Evolutionary conservation across 306 rosid genomes (phyloP), one percentile per base, ranked within the genome.

Genomic region (Cyclanthera cordifolia): DNA sequence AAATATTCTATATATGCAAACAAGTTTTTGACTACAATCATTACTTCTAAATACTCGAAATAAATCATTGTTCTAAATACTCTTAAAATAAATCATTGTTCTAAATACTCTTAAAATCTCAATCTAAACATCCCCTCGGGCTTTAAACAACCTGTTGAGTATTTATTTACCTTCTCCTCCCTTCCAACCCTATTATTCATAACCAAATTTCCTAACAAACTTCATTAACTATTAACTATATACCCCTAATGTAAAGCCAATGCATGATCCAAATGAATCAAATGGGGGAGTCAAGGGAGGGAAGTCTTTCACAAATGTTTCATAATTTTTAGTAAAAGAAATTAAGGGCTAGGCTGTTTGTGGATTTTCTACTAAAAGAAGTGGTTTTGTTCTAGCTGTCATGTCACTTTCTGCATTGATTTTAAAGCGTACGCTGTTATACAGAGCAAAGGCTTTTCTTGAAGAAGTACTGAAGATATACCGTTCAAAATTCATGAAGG

Each of bases 381-480:
- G 9, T 15, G 6, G 14, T 30, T 23, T 60, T 60, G 67, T 32
- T 61, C 12, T 28, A 61, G 68, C 28, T 37, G 15, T 58, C 15
- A 4, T 37, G 15, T 58, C 15, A 4, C 5, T 7, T 58, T 19
- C 49, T 37, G 68, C 5, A 21, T 4, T 12, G 50, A 61, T 39
- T 39, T 61, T 37, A 11, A 11, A 61, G 5, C 46, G 4, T 9
- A n/a, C 14, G 1, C 21, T 15, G 21, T 64, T 7, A 73, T 73
- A 77, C 86, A 89, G 96, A 79, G 98, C 96, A 9, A 92, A 87
- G 82, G 66, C 50, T 51, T 92, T 92, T 69, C 79, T 92, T 21
- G 84, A 87, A 72, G 82, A 85, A 76, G 96, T 89, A 68, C 82
- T 92, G 57, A 70, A 82, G 77, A 58, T 84, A 34, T 92, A 92